Base-by-base conservation (phyloP, 2,329 filamentous ascomycete genomes). In the Gnomoniopsis smithogilvyi region DNA sequence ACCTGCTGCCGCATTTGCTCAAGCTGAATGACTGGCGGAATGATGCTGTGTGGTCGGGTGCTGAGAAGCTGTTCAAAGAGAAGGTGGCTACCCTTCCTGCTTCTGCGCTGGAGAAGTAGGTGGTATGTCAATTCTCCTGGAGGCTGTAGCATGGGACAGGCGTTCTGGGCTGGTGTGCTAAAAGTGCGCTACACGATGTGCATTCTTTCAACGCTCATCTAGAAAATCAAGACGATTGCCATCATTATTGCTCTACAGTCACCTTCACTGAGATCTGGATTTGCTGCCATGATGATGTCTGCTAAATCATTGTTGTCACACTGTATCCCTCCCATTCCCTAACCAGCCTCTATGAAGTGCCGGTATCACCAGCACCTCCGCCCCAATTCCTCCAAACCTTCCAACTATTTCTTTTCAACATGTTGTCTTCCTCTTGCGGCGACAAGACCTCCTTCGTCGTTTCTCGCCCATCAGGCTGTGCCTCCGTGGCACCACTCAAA, bases 11-110 rank as follows among this genome's bases (percentile, higher is more conserved):
- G 21, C 90, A 86, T 68, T 76, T 97, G 65, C 74, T 95, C 62
- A 81, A 87, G 62, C 81, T 97, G 63, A 91, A 95, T 73, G 84
- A 95, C 70, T 85, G 91, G 71, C 77, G 82, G 60, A 88, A 81
- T 21, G 81, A 87, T 26, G 81, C 83, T 14, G 93, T 96, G n/a
- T 97, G 93, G 93, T 80, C 84, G 56, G 84, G 90, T 60, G 93
- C 93, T 0, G 87, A 96, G 78, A 88, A 91, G 76, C 78, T 96
- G 57, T 96, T 94, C 78, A 77, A 90, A 63, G 85, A 94, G 65
- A 95, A 95, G 83, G 89, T 93, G 50, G 81, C 82, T 45, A 87
- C 61, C 22, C 51, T 63, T 21, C 59, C 61, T 36, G 22, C 61
- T 53, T 58, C 58, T 15, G 61, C 61, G 38, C 59, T 61, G 19